phyloP scores from a whole-genome alignment of 148 eudicot genomes.

The Agrostemma githago region DNA sequence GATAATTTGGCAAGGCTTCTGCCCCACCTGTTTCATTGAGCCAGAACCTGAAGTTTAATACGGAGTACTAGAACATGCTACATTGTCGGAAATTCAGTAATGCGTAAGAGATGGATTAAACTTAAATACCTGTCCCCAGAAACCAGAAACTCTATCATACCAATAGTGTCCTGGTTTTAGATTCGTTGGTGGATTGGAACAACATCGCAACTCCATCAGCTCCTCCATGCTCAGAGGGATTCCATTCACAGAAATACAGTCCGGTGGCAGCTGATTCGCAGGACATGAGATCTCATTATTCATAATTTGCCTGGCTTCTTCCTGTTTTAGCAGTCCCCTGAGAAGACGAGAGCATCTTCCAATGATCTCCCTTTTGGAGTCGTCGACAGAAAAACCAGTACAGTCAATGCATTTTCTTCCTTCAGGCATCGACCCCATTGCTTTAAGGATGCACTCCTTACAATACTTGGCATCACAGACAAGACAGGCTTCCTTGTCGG shows the following conservation, averaged over 20 bases:
- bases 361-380: slow-evolving; percentile 49
- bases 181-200: slow-evolving; percentile 62
- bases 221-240: slow-evolving; percentile 45
- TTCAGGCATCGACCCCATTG: slow-evolving; percentile 97
- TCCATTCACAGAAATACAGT: slow-evolving; percentile 53
- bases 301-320: slow-evolving; percentile 50
- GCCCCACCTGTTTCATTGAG: slow-evolving; percentile 58
- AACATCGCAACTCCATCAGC: slow-evolving; percentile 42
- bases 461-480: slow-evolving; percentile 80
- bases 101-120: background rate
- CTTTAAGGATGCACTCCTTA: slow-evolving; percentile 52
- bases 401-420: slow-evolving; percentile 84
- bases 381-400: slow-evolving; percentile 53
- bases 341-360: slow-evolving; percentile 64
- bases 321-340: slow-evolving; percentile 34
- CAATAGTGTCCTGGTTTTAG: slow-evolving; percentile 75
- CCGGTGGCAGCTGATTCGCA: slow-evolving; percentile 56
- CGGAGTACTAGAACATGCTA: background rate
- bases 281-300: slow-evolving; percentile 43
- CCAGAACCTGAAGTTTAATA: background rate
- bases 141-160: slow-evolving; percentile 82
- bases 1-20: slow-evolving; percentile 74
- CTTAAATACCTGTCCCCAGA: slow-evolving; percentile 81
- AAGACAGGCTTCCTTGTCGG: slow-evolving; percentile 60
- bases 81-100: background rate